Conservation (phyloP, 1,284 basidiomycete genomes). For the Golubevia pallescens region DNA sequence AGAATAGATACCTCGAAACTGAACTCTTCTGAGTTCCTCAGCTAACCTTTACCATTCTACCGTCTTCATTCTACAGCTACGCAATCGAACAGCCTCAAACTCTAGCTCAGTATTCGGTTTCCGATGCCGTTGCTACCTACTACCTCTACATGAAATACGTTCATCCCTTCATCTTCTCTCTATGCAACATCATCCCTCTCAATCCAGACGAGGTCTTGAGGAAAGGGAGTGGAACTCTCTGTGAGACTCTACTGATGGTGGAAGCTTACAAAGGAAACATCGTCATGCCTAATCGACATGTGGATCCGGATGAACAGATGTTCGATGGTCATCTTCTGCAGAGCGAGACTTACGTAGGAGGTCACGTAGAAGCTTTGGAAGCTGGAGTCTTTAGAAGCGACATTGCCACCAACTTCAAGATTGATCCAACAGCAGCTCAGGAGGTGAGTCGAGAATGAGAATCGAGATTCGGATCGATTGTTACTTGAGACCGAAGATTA, state of each 20-base stretch:
- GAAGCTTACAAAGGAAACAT: constrained; percentile 60
- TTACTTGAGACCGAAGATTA: background rate
- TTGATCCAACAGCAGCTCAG: constrained; percentile 56
- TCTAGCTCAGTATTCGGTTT: constrained; percentile 64
- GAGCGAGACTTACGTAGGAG: constrained; percentile 63
- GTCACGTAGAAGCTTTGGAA: constrained; percentile 64
- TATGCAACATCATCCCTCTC: constrained; percentile 65
- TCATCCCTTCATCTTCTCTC: constrained; percentile 64
- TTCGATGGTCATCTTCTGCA: constrained; percentile 62
- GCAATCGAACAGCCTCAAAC: constrained; percentile 63
- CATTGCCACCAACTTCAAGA: constrained; percentile 60
- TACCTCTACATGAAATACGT: constrained; percentile 65
- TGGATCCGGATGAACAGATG: constrained; percentile 59
- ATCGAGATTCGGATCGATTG: background rate
- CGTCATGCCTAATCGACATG: constrained; percentile 63
- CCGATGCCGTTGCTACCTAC: constrained; percentile 64
- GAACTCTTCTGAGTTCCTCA: too few relatives aligned
- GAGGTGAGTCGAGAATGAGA: constrained; percentile 11
- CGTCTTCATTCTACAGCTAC: constrained; percentile 18
- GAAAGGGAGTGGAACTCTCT: constrained; percentile 60
- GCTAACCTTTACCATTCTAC: background rate
- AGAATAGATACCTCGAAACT: too few relatives aligned
- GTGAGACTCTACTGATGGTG: constrained; percentile 64
- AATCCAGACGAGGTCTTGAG: constrained; percentile 64
- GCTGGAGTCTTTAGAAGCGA: constrained; percentile 63